These are phyloP conservation scores for Xylariaceae sp. DNA, from an alignment of 2,329 filamentous ascomycete species.

Conservation along the genomic window DNA sequence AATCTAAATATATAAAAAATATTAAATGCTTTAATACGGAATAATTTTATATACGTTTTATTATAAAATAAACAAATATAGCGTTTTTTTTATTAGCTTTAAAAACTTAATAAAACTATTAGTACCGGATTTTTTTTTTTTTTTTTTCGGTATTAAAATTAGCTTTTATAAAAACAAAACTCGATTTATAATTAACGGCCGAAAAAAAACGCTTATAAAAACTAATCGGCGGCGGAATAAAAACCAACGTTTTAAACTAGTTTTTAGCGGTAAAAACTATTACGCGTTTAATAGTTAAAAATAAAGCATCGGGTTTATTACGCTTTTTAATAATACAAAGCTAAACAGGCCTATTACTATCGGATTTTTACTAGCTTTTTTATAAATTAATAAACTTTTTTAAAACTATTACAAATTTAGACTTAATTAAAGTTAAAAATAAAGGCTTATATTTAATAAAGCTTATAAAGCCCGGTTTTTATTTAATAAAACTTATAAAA, in stretches of 20 bases:
- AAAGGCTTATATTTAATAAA: not conserved
- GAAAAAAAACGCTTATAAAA: too few relatives aligned
- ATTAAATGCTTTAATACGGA: not conserved
- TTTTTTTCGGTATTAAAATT: not conserved
- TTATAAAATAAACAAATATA: not conserved
- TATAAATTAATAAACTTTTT: not conserved
- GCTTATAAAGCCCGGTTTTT: not conserved
- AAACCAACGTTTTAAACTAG: too few relatives aligned
- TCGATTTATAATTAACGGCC: too few relatives aligned
- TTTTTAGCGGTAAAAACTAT: too few relatives aligned
- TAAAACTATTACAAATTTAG: not conserved
- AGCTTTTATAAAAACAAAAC: too few relatives aligned
- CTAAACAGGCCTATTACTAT: not conserved
- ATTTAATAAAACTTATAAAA: too few relatives aligned
- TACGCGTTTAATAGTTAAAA: too few relatives aligned
- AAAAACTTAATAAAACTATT: not conserved
- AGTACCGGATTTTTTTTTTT: not conserved
- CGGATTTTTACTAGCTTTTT: not conserved
- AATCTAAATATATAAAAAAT: not conserved
- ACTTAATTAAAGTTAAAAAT: not conserved
- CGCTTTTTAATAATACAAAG: not conserved
- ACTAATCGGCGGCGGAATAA: too few relatives aligned
- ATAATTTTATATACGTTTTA: not conserved
- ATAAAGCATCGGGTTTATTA: not conserved
- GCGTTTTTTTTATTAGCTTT: not conserved